Evolutionary conservation across 495 filamentous ascomycete species (phyloP).

Genomic region (Echria macrotheca): DNA sequence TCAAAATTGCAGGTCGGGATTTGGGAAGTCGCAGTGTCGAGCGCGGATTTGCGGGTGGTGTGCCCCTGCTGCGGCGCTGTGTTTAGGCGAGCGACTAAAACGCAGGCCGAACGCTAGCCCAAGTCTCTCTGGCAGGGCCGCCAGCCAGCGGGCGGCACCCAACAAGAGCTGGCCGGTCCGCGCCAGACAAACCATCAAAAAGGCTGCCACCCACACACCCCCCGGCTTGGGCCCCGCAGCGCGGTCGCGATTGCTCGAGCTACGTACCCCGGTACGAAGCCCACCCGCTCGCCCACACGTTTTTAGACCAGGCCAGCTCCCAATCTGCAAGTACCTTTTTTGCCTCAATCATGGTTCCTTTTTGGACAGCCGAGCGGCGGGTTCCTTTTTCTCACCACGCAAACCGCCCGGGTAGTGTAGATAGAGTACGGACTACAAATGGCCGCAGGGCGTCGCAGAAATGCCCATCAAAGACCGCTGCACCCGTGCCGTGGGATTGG

Average conservation of each 20-base stretch:
- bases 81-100: conserved; percentile 33
- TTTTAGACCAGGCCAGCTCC: conserved; percentile 14
- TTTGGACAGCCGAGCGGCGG: conserved; percentile 13
- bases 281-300: conserved; percentile 8
- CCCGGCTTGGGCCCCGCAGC: conserved; percentile 4
- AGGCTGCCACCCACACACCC: conserved; percentile 11
- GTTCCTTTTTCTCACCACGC: conserved; percentile 8
- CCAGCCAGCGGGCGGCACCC: conserved; percentile 7
- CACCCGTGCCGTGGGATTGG: not conserved
- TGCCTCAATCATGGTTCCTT: conserved; percentile 12
- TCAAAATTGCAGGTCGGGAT: conserved; percentile 31
- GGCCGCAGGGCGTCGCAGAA: not conserved
- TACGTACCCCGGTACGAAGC: conserved; percentile 14
- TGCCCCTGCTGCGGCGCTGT: conserved; percentile 27
- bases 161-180: conserved; percentile 1
- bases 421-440: too few species aligned
- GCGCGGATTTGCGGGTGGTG: conserved; percentile 14
- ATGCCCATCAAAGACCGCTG: not conserved
- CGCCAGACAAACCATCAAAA: conserved; percentile 1
- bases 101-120: conserved; percentile 23
- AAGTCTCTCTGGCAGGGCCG: conserved; percentile 3
- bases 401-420: not conserved
- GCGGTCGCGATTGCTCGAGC: conserved; percentile 5
- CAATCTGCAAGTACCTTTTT: conserved; percentile 15
- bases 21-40: conserved; percentile 23